phyloP scores from a whole-genome alignment of 2,329 filamentous ascomycete genomes.

The Fusarium udum region DNA sequence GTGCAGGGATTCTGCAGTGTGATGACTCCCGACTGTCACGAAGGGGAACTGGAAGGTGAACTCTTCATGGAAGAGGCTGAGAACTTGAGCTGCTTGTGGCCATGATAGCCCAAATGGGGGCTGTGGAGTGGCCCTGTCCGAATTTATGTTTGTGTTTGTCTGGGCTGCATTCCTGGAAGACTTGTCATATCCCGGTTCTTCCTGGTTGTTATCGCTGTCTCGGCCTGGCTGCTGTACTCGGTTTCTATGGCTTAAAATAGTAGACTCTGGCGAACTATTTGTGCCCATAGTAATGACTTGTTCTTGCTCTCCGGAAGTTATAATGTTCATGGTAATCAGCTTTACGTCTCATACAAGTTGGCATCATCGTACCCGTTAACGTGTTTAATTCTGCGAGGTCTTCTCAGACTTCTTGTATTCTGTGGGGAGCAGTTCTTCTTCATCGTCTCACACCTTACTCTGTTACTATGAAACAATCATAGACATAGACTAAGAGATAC shows the following conservation, averaged over 20 bases:
- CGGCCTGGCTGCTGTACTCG: background rate
- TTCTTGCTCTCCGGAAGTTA: background rate
- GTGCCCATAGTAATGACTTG: background rate
- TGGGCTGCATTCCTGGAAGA: background rate
- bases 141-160: background rate
- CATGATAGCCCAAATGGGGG: constrained; percentile 52
- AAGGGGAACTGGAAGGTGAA: constrained; percentile 53
- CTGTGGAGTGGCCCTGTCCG: background rate
- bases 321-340: background rate
- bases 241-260: background rate
- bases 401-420: constrained; percentile 44
- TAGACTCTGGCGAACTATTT: background rate
- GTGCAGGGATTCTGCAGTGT: constrained; percentile 45
- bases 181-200: background rate
- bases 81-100: constrained; percentile 49
- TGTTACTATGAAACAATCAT: background rate
- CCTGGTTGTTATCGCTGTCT: background rate
- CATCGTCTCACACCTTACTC: constrained; percentile 41
- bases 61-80: constrained; percentile 47
- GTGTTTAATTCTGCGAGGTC: constrained; percentile 44
- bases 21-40: constrained; percentile 46
- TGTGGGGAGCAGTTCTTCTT: constrained; percentile 44
- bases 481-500: background rate
- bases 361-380: constrained; percentile 35
- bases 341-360: background rate